A percentile compares a stretch with the other conserved stretches of the same genome.
phyloP scores from a whole-genome alignment of 345 rosid genomes.

The Diplotaxis tenuifolia region DNA sequence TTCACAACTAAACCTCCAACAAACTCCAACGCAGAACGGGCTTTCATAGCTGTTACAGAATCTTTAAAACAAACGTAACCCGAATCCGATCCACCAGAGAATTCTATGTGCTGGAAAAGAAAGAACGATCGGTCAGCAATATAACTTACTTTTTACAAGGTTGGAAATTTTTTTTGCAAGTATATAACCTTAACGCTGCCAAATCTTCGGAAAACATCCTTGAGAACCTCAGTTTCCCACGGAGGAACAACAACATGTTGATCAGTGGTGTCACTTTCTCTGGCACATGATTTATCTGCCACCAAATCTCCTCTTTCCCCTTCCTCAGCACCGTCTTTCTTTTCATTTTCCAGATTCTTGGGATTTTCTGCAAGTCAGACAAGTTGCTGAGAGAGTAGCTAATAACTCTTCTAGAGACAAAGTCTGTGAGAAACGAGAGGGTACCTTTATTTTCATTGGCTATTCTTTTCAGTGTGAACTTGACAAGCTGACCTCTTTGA shows the following conservation, averaged over 20 bases:
- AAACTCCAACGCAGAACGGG: slow-evolving; percentile 49
- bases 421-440: slow-evolving; percentile 5
- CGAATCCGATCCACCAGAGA: slow-evolving; percentile 41
- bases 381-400: slow-evolving; percentile 2
- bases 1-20: slow-evolving; percentile 44
- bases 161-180: slow-evolving; percentile 8
- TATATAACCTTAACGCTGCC: slow-evolving; percentile 45
- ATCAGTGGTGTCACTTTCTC: slow-evolving; percentile 9
- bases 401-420: not conserved
- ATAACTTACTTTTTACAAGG: not conserved
- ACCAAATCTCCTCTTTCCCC: slow-evolving; percentile 7
- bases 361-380: slow-evolving; percentile 17
- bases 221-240: slow-evolving; percentile 45
- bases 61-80: slow-evolving; percentile 46
- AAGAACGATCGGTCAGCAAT: not conserved
- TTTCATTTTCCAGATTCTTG: slow-evolving; percentile 6
- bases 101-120: slow-evolving; percentile 43
- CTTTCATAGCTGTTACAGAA: slow-evolving; percentile 50
- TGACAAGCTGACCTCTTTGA: slow-evolving; percentile 44
- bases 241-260: slow-evolving; percentile 20
- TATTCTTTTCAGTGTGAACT: slow-evolving; percentile 39
- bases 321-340: not conserved
- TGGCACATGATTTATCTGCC: slow-evolving; percentile 17
- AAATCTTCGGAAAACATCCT: slow-evolving; percentile 43
- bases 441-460: slow-evolving; percentile 24